Evolutionary conservation across 805 yeast species (phyloP), one percentile per base, ranked within the genome.

Genomic region (Diddensiella santjacobensis): DNA sequence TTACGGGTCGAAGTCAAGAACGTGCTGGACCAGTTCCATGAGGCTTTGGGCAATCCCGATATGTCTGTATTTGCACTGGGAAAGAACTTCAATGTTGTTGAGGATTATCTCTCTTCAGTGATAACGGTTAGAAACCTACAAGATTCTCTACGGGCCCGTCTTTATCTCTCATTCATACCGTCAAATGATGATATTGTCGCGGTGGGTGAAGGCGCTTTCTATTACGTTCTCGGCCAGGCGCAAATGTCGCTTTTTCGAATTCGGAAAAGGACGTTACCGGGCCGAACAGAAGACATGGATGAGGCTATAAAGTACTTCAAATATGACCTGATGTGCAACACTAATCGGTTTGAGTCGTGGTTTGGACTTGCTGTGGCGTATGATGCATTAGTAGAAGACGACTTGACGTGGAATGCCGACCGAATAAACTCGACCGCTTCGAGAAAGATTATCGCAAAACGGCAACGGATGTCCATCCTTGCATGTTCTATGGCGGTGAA

Each of bases 351-450:
- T 41, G 99, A 93, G 64, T 80, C 87, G 5, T 93, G 99, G 99
- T 70, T 80, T 36, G 72, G 87, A 1, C 63, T 93, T 11, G 96
- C 95, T 0, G 88, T 83, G 59, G 81, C 91, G 0, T 89, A 76
- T 56, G 82, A 89, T 0, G 81, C 72, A 49, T 68, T 86, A 36
- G 95, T 84, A 0, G 97, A 91, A 55, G 96, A 89, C 63, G 96
- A 87, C 54, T 66, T 93, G 48, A 80, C 87, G n/a, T 88, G 96
- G 95, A 85, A 91, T 1, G 81, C 96, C 0, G 96, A 90, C 58
- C 85, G 85, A 58, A 66, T 88, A 31, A 82, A 82, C 44, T 71
- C 77, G 0, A 60, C 72, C 0, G 93, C 84, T 3, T 73, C 81
- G 52, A 83, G 83, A 58, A 67, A 67, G 2, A 63, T 67, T 0